Evolutionary conservation across 768 basidiomycete species (phyloP), one percentile per base, ranked within the genome.

Genomic region (Cystofilobasidium capitatum): DNA sequence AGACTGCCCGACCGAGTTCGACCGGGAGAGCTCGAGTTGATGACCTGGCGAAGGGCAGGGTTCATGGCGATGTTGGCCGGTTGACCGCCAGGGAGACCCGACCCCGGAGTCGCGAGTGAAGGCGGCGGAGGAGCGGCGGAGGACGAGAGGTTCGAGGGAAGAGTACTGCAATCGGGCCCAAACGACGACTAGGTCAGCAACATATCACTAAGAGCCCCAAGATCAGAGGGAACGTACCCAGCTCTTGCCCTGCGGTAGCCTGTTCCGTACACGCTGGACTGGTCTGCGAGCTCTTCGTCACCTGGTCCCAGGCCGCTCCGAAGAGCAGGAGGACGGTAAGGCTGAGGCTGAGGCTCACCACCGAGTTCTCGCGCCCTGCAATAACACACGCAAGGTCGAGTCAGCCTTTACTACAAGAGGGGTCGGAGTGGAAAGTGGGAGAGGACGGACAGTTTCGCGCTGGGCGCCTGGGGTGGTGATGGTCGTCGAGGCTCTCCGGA

Each of bases 191-290:
- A n/a, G n/a, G n/a, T n/a, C n/a, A n/a, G n/a, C n/a, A n/a, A n/a
- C n/a, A n/a, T n/a, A n/a, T n/a, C n/a, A n/a, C n/a, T n/a, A n/a
- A n/a, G n/a, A n/a, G n/a, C n/a, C n/a, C n/a, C n/a, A n/a, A n/a
- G n/a, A n/a, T n/a, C n/a, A n/a, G n/a, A n/a, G n/a, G n/a, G n/a
- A n/a, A 74, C 76, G 72, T 58, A 77, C 77, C 92, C 94, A 72
- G 93, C 94, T 85, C 92, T 86, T 75, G 91, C 90, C 81, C 92
- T 86, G 80, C 90, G 85, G 77, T 91, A 94, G 70, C 89, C 88
- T 29, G 40, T 51, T n/a, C 55, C 55, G 33, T 36, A 55, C 35
- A 45, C 49, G 64, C 88, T 88, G 76, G 86, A 85, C 71, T 86
- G 82, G 73, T 88, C 84, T 75, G 86, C 74, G 69, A 81, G 76